Evolutionary conservation across 129 eudicot genomes (phyloP), one percentile per base, ranked within the genome.

Genomic region (Pseudognaphalium luteoalbum): DNA sequence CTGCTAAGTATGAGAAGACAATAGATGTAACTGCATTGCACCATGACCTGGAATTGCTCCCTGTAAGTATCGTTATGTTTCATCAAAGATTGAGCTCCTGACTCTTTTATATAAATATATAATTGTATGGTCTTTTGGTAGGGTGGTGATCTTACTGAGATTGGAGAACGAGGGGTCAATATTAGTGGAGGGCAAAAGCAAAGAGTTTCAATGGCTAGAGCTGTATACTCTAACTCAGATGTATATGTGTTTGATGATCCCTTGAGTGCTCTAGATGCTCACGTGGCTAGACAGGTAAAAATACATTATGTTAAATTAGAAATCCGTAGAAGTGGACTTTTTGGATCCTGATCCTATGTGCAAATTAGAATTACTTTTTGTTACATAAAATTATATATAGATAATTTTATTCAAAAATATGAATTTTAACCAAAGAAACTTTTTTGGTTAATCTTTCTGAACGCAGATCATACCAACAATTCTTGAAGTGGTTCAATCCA

Each of bases 131-230:
- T 81, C 39, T 25, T 76, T 12, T 60, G 69, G 25, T 67, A 94
- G 98, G 98, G 98, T 9, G 90, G 93, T 82, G 98, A 94, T 85
- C 91, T 88, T 75, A 94, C 98, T 39, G 98, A 94, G 78, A 94
- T 94, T 63, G 98, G 98, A 78, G 98, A 94, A 91, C 89, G 98
- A 84, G 98, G 98, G 68, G 97, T 94, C 32, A 94, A 91, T 78
- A 91, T 94, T 39, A 94, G 98, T 71, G 98, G 98, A 61, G 98
- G 98, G 28, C 98, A 94, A 89, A 94, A 91, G 78, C 98, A 94
- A 81, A 87, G 98, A 83, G 93, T 94, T 68, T 94, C 98, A 33
- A 82, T 94, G 97, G 98, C 98, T 29, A 79, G 98, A 78, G 98
- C 98, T 65, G 98, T 94, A 58, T 94, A 94, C 82, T 87, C 97